phyloP scores from a whole-genome alignment of 208 protist genomes.

The Leishmania lainsoni region DNA sequence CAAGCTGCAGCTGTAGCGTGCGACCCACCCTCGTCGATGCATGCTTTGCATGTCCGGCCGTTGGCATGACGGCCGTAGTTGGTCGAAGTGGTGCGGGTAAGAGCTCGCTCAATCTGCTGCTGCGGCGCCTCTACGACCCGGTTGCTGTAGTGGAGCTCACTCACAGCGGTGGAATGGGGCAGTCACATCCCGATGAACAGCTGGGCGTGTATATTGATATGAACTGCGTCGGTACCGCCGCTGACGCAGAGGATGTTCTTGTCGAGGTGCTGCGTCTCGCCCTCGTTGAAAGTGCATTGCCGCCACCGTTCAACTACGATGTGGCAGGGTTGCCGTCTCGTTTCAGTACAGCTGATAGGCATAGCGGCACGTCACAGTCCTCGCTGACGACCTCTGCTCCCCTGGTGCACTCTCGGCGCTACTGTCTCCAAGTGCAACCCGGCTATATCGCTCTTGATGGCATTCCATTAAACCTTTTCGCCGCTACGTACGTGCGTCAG shows the following conservation, averaged over 20 bases:
- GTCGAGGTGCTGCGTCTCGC: conserved; percentile 33
- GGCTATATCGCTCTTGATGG: conserved; percentile 44
- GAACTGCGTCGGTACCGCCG: not conserved
- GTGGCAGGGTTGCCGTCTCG: not conserved
- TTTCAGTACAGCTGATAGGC: not conserved
- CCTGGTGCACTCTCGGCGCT: not conserved
- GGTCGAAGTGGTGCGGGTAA: conserved; percentile 86
- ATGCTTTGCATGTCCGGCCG: conserved; percentile 32
- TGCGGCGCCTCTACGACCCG: conserved; percentile 81
- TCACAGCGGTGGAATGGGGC: not conserved
- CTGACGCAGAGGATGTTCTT: conserved; percentile 21
- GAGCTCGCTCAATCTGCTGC: conserved; percentile 61
- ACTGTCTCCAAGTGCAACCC: conserved; percentile 2
- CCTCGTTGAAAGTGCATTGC: conserved; percentile 35
- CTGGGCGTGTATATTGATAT: not conserved
- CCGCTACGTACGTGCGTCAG: conserved; percentile 49
- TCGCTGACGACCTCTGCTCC: not conserved
- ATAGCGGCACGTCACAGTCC: not conserved
- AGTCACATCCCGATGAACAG: not conserved
- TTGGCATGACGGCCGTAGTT: conserved; percentile 62
- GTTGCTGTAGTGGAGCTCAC: conserved; percentile 20
- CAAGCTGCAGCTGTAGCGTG: not conserved
- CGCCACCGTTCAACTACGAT: conserved; percentile 4
- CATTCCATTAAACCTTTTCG: conserved; percentile 63
- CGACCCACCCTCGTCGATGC: conserved; percentile 26